Base-by-base conservation (phyloP, 2,329 filamentous ascomycete species). In the Colletotrichum viniferum region DNA sequence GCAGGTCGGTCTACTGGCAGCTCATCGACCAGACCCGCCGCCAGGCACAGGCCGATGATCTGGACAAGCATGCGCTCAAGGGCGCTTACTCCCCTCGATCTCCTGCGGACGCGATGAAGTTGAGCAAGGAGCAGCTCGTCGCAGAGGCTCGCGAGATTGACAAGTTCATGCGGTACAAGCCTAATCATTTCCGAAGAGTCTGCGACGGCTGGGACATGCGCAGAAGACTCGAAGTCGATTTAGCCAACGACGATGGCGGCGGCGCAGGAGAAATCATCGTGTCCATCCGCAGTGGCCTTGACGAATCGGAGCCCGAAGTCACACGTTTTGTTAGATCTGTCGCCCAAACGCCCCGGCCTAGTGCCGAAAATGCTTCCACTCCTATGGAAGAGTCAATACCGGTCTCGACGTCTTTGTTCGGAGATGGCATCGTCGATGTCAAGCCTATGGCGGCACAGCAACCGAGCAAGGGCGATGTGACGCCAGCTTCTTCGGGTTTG, bases 161-260 rank as follows among this genome's bases (percentile, higher is more conserved):
- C 79, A 90, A 89, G 56, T 97, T 94, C 78, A 83, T 97, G 21
- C 87, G 87, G 0, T 92, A 94, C 79, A 93, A 91, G 78, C 96
- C 96, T 5, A 90, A 91, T 55, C 91, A 97, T 79, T 98, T 98
- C 82, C 92, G 93, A 26, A 93, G 92, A 79, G 87, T 92, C 2
- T 98, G 94, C 80, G 87, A 94, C 73, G 94, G 94, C 4, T 98
- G 97, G 96, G 95, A 98, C 80, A 98, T 98, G 96, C 92, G 92
- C 69, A 91, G 96, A 76, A 92, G 88, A 77, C 86, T 98, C 4
- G 94, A 97, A 79, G 95, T 98, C 4, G 97, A 99, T 81, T 98
- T 98, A 84, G 94, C 94, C 55, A 92, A 91, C 24, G 95, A 96
- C 78, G 94, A 97, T 84, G 91, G 91, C n/a, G 87, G 91, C 70